Conservation (phyloP, 2,329 filamentous ascomycete species). For the Cladosporium sphaerospermum region DNA sequence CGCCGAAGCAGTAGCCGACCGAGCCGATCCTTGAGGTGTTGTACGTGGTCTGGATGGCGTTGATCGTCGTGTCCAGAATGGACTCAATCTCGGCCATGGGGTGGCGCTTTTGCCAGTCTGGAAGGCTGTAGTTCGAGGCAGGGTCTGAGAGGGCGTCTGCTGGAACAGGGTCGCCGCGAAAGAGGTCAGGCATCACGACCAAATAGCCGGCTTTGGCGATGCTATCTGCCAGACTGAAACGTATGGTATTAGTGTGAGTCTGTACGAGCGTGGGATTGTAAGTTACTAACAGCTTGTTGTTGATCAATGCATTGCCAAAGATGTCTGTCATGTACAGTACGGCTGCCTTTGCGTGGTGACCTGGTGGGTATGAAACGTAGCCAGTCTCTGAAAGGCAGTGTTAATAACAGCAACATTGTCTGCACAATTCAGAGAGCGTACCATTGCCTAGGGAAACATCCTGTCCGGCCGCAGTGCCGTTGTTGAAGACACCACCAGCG, state of each 20-base stretch:
- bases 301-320: slow-evolving; percentile 28
- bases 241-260: not conserved
- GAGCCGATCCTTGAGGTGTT: slow-evolving; percentile 53
- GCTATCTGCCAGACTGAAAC: slow-evolving; percentile 27
- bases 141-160: slow-evolving; percentile 20
- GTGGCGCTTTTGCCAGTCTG: slow-evolving; percentile 41
- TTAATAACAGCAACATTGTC: not conserved
- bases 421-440: not conserved
- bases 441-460: slow-evolving; percentile 14
- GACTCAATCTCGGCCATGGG: slow-evolving; percentile 38
- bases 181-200: slow-evolving; percentile 31
- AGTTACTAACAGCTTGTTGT: slow-evolving; percentile 27
- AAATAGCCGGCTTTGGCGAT: slow-evolving; percentile 28
- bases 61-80: slow-evolving; percentile 37
- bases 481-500: slow-evolving; percentile 17
- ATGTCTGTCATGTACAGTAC: slow-evolving; percentile 31
- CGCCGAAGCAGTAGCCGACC: slow-evolving; percentile 71
- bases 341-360: slow-evolving; percentile 17
- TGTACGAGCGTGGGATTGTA: not conserved
- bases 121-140: slow-evolving; percentile 35
- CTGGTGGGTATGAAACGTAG: slow-evolving; percentile 18
- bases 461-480: slow-evolving; percentile 16
- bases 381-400: slow-evolving; percentile 15
- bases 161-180: slow-evolving; percentile 29
- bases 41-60: slow-evolving; percentile 47